Base-by-base conservation (phyloP, 257 asterid species). In the Echites panduratus region DNA sequence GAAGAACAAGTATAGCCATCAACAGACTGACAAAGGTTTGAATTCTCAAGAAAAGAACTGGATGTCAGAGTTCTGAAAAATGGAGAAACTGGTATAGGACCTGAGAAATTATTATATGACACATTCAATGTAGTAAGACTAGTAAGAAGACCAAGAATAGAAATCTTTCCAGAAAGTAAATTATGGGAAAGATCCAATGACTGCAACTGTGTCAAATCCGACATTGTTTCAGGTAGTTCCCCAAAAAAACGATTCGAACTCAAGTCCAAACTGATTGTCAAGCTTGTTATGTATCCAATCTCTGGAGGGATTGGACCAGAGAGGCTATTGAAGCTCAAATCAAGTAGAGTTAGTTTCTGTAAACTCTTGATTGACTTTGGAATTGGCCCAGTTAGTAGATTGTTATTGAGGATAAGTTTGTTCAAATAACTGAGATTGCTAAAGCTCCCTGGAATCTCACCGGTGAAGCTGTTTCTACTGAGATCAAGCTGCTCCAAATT, bases 401-500 rank as follows among this genome's bases (percentile, higher is more conserved):
- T 93, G 77, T 91, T 89, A 56, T 86, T 88, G 43, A 93, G 80
- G 68, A 84, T 86, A 35, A 93, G 91, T 73, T 91, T 89, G 82
- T 87, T 88, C 85, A 93, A 80, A 88, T 91, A 91, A 82, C 89
- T 93, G 52, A 93, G 82, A 72, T 93, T 93, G 53, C 98, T 96
- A 70, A 93, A 90, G 85, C 91, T 85, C 68, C 61, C 73, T 0
- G 98, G 96, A 68, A 93, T 81, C 68, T 77, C 90, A 50, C 96
- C 96, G 0, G 81, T 70, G 77, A 91, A 93, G 68, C 94, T 89
- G 71, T 93, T 93, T 71, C 88, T 75, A 79, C 98, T 93, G 27
- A 93, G 92, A 88, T 93, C 98, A 82, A 93, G 97, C 85, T 85
- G 97, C 87, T 91, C 97, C 62, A 93, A 80, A 47, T 93, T 93